Conservation (phyloP, 1,284 basidiomycete genomes). For the Neonothopanus nambi region DNA sequence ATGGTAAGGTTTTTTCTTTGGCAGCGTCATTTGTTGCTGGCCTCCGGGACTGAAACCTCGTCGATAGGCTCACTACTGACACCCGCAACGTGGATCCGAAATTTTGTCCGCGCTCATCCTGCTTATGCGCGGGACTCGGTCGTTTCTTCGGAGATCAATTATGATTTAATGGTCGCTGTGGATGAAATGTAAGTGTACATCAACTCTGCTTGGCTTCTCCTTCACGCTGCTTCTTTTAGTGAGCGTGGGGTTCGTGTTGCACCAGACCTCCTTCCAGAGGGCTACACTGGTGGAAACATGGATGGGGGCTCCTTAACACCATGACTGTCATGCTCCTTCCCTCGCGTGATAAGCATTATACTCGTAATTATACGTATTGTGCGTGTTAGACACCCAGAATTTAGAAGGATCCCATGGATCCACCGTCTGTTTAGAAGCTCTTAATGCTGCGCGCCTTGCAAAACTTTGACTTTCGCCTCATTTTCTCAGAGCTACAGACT, state of each 20-base stretch:
- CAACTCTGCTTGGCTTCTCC: background rate
- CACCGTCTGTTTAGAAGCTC: too few species aligned
- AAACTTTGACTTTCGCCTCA: too few species aligned
- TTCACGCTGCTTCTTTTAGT: conserved; percentile 37
- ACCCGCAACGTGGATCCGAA: conserved; percentile 90
- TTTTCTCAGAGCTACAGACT: too few species aligned
- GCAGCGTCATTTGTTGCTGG: background rate
- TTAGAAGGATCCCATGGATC: too few species aligned
- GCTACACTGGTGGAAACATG: conserved; percentile 52
- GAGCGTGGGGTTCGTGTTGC: conserved; percentile 69
- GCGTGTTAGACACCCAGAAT: too few species aligned
- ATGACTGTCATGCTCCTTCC: conserved; percentile 14
- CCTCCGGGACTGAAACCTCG: conserved; percentile 14
- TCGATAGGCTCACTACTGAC: conserved; percentile 78
- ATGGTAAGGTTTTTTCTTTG: conserved; percentile 53
- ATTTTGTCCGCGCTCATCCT: conserved; percentile 89
- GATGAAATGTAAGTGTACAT: conserved; percentile 79
- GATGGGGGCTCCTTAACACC: conserved; percentile 43
- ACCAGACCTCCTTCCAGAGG: conserved; percentile 62
- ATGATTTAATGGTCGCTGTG: conserved; percentile 89
- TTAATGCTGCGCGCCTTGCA: too few species aligned
- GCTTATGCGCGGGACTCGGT: conserved; percentile 90
- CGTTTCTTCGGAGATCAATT: conserved; percentile 90
- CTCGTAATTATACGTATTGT: too few species aligned
- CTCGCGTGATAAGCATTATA: too few species aligned